Conservation (phyloP, 768 basidiomycete species). For the Psilocybe tampanensis region DNA sequence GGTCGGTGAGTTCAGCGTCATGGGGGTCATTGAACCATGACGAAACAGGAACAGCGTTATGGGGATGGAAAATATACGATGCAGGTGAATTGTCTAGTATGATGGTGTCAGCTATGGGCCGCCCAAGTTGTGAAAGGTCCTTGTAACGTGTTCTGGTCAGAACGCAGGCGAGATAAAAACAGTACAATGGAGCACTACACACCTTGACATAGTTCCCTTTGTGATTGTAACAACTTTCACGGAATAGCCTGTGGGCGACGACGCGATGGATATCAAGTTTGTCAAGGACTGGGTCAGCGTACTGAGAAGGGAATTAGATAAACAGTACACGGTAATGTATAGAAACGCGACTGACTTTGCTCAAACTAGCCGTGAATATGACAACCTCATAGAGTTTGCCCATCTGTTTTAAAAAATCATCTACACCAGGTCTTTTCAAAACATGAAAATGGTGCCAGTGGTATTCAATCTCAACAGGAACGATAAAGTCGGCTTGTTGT, state of each 20-base stretch:
- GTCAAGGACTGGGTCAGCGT: conserved; percentile 98
- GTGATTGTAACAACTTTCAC: conserved; percentile 99
- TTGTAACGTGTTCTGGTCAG: conserved; percentile 32
- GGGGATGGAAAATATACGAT: conserved; percentile 98
- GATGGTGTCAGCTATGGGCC: conserved; percentile 91
- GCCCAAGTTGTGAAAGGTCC: conserved; percentile 97
- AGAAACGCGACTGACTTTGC: conserved; percentile 67
- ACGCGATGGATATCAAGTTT: conserved; percentile 92
- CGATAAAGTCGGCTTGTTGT: conserved; percentile 93
- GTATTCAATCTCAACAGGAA: conserved; percentile 98
- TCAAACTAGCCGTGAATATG: conserved; percentile 97
- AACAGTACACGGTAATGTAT: conserved; percentile 6
- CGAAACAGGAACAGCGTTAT: conserved; percentile 98
- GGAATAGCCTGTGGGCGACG: conserved; percentile 91
- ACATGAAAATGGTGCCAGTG: conserved; percentile 99
- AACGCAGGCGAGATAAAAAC: not conserved
- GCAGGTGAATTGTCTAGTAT: conserved; percentile 99
- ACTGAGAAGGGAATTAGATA: conserved; percentile 49
- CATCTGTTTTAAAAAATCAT: conserved; percentile 95
- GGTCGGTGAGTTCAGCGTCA: conserved; percentile 95
- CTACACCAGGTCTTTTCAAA: conserved; percentile 97
- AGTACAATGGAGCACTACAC: conserved; percentile 2
- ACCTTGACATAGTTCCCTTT: conserved; percentile 99
- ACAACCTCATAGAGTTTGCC: conserved; percentile 98
- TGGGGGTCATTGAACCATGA: conserved; percentile 99